Evolutionary conservation across 257 asterid genomes (phyloP), one percentile per base, ranked within the genome.

Genomic region (Solanum sejunctum): DNA sequence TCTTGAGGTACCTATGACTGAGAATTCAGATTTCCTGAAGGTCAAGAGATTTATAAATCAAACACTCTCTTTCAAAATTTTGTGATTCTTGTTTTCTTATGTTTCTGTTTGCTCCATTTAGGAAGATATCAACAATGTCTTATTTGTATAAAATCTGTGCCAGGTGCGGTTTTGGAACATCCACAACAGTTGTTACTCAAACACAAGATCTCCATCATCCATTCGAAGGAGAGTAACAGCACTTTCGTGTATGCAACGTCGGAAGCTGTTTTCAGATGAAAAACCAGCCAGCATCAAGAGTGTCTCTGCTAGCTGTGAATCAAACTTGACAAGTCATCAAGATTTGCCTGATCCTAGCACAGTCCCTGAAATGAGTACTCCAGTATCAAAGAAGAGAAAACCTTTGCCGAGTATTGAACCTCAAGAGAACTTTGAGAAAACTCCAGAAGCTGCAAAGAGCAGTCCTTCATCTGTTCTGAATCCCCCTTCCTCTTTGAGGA

Each of bases 381-480:
- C 98, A 7, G 92, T 91, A 86, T 88, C 96, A 77, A 94, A 89
- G 43, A 92, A 86, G 93, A 90, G 84, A 83, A 89, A 84, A 87
- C 7, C 84, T 70, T 85, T 88, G n/a, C 84, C 89, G 17, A 82
- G 81, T 84, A 84, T 89, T 80, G 93, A 87, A 80, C 91, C 63
- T 20, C 84, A 86, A 82, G 92, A 90, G 47, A 84, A 83, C 63
- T 28, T 90, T 32, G 91, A 91, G 64, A 88, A 86, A 86, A 89
- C 93, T 52, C 98, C 97, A 41, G 96, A 93, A 87, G 86, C 91
- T 83, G 89, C 90, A 83, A 83, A 28, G 21, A 80, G 51, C 67
- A 97, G 99, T 93, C 99, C 99, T 85, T 91, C 92, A 28, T 97
- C 99, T 63, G 98, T 97, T 85, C 91, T 95, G 72, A 93, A 91